A percentile compares a stretch with the other conserved stretches of the same genome.
Conservation (phyloP, 2,329 filamentous ascomycete species). For the Coniochaeta sp. region DNA sequence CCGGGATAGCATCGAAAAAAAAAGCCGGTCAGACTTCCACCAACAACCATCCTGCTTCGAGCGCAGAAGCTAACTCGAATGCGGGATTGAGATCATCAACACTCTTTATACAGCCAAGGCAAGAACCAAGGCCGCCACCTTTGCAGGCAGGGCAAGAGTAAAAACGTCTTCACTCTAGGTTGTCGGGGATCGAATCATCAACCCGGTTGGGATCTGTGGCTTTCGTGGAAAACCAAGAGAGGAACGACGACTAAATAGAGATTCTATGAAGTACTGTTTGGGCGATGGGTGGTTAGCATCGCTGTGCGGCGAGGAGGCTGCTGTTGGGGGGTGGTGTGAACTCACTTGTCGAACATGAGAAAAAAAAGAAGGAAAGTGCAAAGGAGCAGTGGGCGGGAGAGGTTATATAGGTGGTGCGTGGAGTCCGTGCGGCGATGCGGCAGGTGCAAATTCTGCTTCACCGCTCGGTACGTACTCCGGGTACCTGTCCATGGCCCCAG, state of each 20-base stretch:
- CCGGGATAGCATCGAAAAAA: not conserved
- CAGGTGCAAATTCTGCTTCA: not conserved
- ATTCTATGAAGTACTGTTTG: slow-evolving; percentile 1
- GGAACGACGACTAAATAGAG: slow-evolving; percentile 1
- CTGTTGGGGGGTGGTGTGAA: not conserved
- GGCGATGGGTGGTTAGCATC: not conserved
- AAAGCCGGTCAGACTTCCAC: not conserved
- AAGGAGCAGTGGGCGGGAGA: not conserved
- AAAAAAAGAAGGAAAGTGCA: not conserved
- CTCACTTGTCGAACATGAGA: not conserved
- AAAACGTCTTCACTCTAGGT: not conserved
- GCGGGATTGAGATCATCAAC: not conserved
- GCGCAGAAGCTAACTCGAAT: not conserved
- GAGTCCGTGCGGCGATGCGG: not conserved
- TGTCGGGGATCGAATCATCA: not conserved
- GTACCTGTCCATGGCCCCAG: not conserved
- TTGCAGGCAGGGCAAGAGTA: not conserved
- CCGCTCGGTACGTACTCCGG: slow-evolving; percentile 4
- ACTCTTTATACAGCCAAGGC: not conserved
- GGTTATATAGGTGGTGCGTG: not conserved
- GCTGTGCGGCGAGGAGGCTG: not conserved
- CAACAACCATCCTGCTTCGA: not conserved
- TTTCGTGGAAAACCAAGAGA: slow-evolving; percentile 1
- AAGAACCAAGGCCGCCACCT: not conserved
- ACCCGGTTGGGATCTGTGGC: not conserved